These are phyloP conservation scores for Mortierella sp. DNA, from an alignment of 371 early-diverging fungal species.

Conservation along the genomic window DNA sequence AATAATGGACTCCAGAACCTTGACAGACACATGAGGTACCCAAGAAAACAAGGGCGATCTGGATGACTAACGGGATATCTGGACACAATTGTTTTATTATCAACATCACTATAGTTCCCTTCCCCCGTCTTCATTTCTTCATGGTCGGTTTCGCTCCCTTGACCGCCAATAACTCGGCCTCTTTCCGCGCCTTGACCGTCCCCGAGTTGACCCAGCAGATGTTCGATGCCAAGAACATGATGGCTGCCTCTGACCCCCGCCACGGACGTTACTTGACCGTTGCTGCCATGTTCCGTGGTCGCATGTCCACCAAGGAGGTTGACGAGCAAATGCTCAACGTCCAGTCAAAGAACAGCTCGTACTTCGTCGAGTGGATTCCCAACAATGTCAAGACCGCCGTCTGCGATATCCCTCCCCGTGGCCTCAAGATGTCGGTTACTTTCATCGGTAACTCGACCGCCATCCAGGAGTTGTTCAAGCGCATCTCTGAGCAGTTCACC, in stretches of 20 bases:
- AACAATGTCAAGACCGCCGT: conserved; percentile 99
- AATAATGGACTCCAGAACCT: too few species aligned
- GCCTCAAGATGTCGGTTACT: conserved; percentile 98
- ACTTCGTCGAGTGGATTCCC: conserved; percentile 99
- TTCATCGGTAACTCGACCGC: conserved; percentile 99
- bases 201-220: conserved; percentile 98
- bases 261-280: conserved; percentile 99
- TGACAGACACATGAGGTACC: background rate
- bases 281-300: conserved; percentile 99
- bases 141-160: conserved; percentile 99
- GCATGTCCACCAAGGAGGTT: conserved; percentile 98
- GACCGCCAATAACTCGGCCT: conserved; percentile 90
- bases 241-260: conserved; percentile 99
- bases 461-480: conserved; percentile 99
- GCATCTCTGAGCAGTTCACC: conserved; percentile 97
- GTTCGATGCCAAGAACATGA: conserved; percentile 99
- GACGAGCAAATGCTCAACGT: conserved; percentile 99
- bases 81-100: background rate
- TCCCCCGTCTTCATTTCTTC: conserved; percentile 99
- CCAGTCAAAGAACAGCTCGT: conserved; percentile 95
- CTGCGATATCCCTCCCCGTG: conserved; percentile 98
- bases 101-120: conserved; percentile 79
- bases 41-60: background rate
- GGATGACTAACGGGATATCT: background rate
- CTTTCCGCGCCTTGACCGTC: conserved; percentile 94